A percentile compares a stretch with the other conserved stretches of the same genome.
These are phyloP conservation scores for Quercus parvula DNA, from an alignment of 306 rosid species.

Conservation along the genomic window DNA sequence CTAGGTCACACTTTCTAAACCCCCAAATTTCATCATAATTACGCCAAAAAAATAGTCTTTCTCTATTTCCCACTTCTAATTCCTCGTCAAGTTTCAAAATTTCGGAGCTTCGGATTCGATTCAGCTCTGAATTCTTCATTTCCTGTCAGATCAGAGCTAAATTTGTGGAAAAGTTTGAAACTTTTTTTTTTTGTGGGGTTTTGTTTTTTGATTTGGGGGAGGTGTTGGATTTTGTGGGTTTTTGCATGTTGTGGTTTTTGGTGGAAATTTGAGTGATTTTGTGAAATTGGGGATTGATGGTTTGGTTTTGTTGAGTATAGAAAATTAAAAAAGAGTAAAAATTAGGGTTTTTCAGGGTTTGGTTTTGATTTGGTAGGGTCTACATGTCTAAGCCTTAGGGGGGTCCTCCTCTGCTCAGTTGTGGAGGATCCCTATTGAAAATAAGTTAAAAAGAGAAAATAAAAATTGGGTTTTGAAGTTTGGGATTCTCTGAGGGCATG, in stretches of 20 bases:
- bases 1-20: neutral
- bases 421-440: slow-evolving; percentile 61
- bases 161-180: neutral
- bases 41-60: neutral
- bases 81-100: neutral
- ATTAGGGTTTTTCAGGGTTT: slow-evolving; percentile 14
- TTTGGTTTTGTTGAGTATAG: neutral
- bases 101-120: neutral
- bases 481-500: neutral
- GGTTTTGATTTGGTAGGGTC: slow-evolving; percentile 24
- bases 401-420: slow-evolving; percentile 82
- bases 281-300: slow-evolving; percentile 15
- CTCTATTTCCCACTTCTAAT: neutral
- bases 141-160: slow-evolving; percentile 26
- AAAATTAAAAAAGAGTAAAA: neutral
- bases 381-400: slow-evolving; percentile 57
- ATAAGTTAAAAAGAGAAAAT: neutral
- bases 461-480: neutral
- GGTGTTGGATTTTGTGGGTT: slow-evolving; percentile 21
- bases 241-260: slow-evolving; percentile 23
- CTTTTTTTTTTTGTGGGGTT: neutral
- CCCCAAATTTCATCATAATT: neutral
- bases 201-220: slow-evolving; percentile 28
- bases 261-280: slow-evolving; percentile 24
- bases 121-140: neutral